Conservation (phyloP, 768 basidiomycete genomes). For the Heimioporus sp. region DNA sequence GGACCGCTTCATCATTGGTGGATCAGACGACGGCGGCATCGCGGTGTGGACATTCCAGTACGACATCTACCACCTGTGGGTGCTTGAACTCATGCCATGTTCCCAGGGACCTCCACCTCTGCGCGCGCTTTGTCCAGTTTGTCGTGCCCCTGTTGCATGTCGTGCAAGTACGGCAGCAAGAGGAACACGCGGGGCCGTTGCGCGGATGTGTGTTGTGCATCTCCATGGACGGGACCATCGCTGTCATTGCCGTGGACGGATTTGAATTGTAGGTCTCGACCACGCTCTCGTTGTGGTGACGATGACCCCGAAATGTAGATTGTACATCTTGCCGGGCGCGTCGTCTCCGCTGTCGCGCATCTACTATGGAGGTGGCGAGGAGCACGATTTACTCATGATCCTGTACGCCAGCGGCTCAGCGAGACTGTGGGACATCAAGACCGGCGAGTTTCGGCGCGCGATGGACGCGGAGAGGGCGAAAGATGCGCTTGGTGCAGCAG, state of each 20-base stretch:
- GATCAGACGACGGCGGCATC: constrained; percentile 76
- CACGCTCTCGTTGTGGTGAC: background rate
- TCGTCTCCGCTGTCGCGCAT: constrained; percentile 61
- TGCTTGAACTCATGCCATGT: background rate
- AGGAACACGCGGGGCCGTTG: constrained; percentile 53
- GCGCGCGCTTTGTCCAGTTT: constrained; percentile 75
- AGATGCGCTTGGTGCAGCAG: constrained; percentile 67
- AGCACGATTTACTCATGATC: constrained; percentile 64
- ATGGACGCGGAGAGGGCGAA: constrained; percentile 74
- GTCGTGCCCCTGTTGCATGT: constrained; percentile 59
- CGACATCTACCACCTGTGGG: constrained; percentile 14
- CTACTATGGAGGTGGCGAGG: constrained; percentile 51
- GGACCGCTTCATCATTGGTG: constrained; percentile 67
- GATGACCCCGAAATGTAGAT: constrained; percentile 37
- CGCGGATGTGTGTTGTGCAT: constrained; percentile 70
- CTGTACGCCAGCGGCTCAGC: constrained; percentile 75
- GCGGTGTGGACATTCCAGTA: constrained; percentile 72
- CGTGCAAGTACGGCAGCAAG: constrained; percentile 46
- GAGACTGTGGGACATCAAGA: constrained; percentile 83
- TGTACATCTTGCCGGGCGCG: constrained; percentile 81
- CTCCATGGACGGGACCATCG: constrained; percentile 78
- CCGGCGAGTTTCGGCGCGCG: constrained; percentile 82
- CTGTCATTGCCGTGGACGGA: constrained; percentile 68
- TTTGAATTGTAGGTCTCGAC: constrained; percentile 69
- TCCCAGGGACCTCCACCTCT: constrained; percentile 58